Evolutionary conservation across 1,284 basidiomycete species (phyloP).

Genomic region (Heterobasidion occidentale): DNA sequence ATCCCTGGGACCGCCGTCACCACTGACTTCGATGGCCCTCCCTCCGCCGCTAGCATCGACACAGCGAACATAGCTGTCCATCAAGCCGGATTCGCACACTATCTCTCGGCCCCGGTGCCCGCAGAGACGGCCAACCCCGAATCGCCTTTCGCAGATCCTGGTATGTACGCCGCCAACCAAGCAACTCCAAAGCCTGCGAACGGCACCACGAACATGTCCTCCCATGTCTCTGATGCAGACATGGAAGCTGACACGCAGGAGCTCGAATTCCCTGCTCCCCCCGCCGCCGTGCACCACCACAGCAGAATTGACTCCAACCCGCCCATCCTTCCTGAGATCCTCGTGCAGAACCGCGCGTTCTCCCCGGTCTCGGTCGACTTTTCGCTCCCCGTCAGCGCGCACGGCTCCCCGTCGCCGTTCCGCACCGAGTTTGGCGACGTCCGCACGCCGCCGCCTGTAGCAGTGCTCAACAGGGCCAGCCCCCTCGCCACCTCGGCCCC

Average conservation of each 20-base stretch:
- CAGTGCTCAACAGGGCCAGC: constrained; percentile 13
- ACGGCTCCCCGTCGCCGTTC: constrained; percentile 20
- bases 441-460: constrained; percentile 15
- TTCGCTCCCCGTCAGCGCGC: constrained; percentile 15
- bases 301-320: constrained; percentile 41
- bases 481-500: constrained; percentile 18
- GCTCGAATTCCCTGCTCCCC: constrained; percentile 32
- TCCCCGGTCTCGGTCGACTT: constrained; percentile 29
- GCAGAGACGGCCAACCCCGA: constrained; percentile 9
- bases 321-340: constrained; percentile 47
- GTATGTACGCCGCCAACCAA: neutral
- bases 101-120: constrained; percentile 3
- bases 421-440: constrained; percentile 11
- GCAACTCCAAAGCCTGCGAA: constrained; percentile 2
- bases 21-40: neutral
- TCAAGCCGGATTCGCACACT: neutral
- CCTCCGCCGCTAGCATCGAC: neutral
- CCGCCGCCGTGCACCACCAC: constrained; percentile 25
- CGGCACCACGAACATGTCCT: neutral
- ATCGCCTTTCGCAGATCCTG: constrained; percentile 17
- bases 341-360: constrained; percentile 23
- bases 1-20: neutral
- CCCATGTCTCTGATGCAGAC: constrained; percentile 8
- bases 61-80: neutral
- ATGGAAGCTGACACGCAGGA: constrained; percentile 17